Evolutionary conservation across 495 filamentous ascomycete genomes (phyloP), one percentile per base, ranked within the genome.

Genomic region (Xylaria bambusicola): DNA sequence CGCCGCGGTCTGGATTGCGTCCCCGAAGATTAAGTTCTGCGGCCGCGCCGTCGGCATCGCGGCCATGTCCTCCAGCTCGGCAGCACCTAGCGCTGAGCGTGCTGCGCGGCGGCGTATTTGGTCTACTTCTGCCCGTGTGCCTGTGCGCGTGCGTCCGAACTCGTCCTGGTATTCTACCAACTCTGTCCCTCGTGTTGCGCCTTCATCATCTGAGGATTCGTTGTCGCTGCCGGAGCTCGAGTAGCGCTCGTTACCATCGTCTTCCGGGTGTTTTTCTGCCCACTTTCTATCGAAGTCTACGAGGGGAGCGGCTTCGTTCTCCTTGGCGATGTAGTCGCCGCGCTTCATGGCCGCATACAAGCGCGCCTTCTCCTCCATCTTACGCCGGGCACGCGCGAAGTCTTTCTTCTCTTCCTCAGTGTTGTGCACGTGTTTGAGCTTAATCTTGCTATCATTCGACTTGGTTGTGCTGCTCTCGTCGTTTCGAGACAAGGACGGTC

Each of bases 241-340:
- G 15, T 72, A 66, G 1, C 51, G 24, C 40, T 75, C 66, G 5
- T 62, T 59, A 12, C 69, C 71, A 13, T 57, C 67, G 13, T 67
- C 65, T 12, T 77, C 75, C 10, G 67, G 72, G 44, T 85, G 70
- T 38, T 73, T 70, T 63, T 95, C 90, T 0, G 87, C 91, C 91
- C 93, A 97, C 73, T 98, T 98, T 42, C 85, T 78, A 73, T 97
- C 93, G 68, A 98, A 98, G 76, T 98, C 94, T 0, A 98, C 87
- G 20, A 93, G 74, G 8, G 73, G 83, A 65, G 81, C 82, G 50
- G 74, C 76, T 67, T 75, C 80, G 60, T 72, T 80, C 7, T 77
- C 76, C 42, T 84, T 85, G 72, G 74, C 73, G 51, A 80, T 81
- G 74, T 75, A 85, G 60, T 84, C 91, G 58, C 82, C 89, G 56